A percentile compares a stretch with the other conserved stretches of the same genome.
These are phyloP conservation scores for Cercospora berteroae DNA, from an alignment of 2,329 filamentous ascomycete genomes.

Conservation along the genomic window DNA sequence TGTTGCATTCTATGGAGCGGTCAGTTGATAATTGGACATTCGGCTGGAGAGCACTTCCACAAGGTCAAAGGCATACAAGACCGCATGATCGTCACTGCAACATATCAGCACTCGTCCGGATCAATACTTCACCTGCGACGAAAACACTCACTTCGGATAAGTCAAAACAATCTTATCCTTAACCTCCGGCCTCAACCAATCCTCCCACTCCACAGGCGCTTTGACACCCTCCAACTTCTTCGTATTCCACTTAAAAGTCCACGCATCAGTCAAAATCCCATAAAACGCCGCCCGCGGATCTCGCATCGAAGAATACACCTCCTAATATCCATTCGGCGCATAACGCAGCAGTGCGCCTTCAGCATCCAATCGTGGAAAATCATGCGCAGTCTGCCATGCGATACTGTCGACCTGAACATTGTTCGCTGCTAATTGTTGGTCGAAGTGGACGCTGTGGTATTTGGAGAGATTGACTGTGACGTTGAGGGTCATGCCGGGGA, in stretches of 20 bases:
- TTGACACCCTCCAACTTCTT: not conserved
- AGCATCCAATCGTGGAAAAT: not conserved
- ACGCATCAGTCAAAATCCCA: not conserved
- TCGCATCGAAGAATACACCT: not conserved
- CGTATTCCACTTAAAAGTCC: not conserved
- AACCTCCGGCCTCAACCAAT: not conserved
- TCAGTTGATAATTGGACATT: too few species aligned
- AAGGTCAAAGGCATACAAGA: not conserved
- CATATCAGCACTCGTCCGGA: not conserved
- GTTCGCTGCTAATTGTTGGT: not conserved
- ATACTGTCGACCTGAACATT: not conserved
- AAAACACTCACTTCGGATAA: not conserved
- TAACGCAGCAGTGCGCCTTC: not conserved
- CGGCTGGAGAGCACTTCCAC: too few species aligned
- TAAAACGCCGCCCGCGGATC: not conserved
- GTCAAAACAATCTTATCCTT: constrained; percentile 1
- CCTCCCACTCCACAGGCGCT: not conserved
- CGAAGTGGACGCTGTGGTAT: constrained; percentile 1
- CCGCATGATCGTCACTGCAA: not conserved
- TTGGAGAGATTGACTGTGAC: not conserved
- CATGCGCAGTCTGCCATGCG: not conserved
- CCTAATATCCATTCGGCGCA: not conserved
- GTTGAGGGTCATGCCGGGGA: not conserved
- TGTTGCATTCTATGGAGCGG: not conserved
- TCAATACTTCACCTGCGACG: not conserved